Evolutionary conservation across 257 asterid species (phyloP), one percentile per base, ranked within the genome.

Genomic region (Echium plantagineum): DNA sequence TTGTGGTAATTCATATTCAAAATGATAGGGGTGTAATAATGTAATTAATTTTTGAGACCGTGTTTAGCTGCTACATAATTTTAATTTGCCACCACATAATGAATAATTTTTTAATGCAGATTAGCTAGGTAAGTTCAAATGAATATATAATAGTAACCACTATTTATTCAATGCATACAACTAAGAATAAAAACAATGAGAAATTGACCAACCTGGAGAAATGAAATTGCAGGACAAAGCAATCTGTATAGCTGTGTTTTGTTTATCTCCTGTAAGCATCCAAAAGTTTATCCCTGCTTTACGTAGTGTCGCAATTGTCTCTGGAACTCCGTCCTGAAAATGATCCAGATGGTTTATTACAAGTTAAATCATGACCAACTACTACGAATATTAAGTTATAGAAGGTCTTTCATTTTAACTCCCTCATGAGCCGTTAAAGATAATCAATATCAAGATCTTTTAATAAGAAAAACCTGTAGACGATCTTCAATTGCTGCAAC

Each of bases 241-340:
- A 78, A 91, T 91, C 81, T 91, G 98, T 69, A 91, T 84, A 18
- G 97, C 98, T 17, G 98, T 91, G 78, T 60, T 81, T 77, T 85
- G 94, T 80, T 91, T 91, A 82, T 91, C 98, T 63, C 98, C 98
- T 63, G 98, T 91, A 75, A 91, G 79, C 98, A 91, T 91, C 98
- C 98, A 91, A 76, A 91, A 88, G 80, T 88, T 80, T 73, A 91
- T 84, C 69, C 98, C 98, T 65, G 95, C 95, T 79, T 83, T 88
- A 73, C 98, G 74, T 46, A 91, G 90, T 49, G 94, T 82, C 70
- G 77, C 84, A 42, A 91, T 91, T 55, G 98, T 84, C 83, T 91
- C 98, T 9, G 98, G 98, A 38, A 91, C 98, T 55, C 94, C 97
- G 73, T 91, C 95, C 98, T 91, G 82, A 60, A 42, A 42, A 4